Percentiles rank a stretch among this genome's conserved stretches.
Evolutionary conservation across 306 rosid genomes (phyloP).

Genomic region (Castanopsis chinensis): DNA sequence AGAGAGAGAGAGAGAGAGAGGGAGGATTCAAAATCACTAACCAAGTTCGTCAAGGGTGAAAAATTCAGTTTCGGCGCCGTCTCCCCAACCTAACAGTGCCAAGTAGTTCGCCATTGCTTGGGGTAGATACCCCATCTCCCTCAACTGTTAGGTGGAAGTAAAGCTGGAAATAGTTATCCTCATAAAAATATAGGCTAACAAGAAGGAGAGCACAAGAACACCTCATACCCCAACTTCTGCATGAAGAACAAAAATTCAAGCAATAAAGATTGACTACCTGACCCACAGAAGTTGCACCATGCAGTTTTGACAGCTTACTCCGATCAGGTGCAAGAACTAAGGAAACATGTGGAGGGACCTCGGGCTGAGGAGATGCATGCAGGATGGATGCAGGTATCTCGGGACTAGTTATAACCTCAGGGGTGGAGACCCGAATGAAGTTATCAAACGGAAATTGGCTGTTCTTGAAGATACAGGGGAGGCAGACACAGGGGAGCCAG

Average conservation of each 20-base stretch:
- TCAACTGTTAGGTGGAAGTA: constrained; percentile 51
- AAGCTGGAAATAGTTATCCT: constrained; percentile 17
- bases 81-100: constrained; percentile 97
- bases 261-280: constrained; percentile 47
- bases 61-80: constrained; percentile 93
- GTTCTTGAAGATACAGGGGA: too few relatives aligned
- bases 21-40: constrained; percentile 31
- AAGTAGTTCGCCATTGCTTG: constrained; percentile 92
- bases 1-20: constrained; percentile 3
- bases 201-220: neutral
- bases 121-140: constrained; percentile 97
- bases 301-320: constrained; percentile 94
- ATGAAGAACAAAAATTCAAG: constrained; percentile 1
- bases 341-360: constrained; percentile 63
- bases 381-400: too few relatives aligned
- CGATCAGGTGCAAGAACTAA: constrained; percentile 95
- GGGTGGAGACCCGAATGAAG: too few relatives aligned
- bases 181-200: neutral
- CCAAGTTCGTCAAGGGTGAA: constrained; percentile 80
- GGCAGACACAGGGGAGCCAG: too few relatives aligned
- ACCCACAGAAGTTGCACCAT: constrained; percentile 98
- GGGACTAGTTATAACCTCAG: too few relatives aligned
- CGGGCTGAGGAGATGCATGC: too few relatives aligned
- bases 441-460: too few relatives aligned
- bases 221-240: neutral